A percentile compares a stretch with the other conserved stretches of the same genome.
phyloP scores from a whole-genome alignment of 2,329 filamentous ascomycete species.

The Sarocladium strictum region DNA sequence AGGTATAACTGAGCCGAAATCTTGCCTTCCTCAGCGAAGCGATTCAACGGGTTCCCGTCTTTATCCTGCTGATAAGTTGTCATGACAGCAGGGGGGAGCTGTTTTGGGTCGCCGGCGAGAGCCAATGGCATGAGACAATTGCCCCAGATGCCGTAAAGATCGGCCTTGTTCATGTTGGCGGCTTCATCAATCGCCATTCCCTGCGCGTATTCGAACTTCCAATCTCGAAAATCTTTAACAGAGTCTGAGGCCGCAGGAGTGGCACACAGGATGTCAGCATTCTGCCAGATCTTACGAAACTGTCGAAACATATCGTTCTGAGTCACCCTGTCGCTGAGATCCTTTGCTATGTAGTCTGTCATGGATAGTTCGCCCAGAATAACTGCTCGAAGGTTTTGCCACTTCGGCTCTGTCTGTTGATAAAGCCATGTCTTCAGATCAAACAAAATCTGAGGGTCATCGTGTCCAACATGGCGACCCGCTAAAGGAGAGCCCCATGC shows the following conservation, averaged over 20 bases:
- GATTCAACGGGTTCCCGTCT: conserved; percentile 8
- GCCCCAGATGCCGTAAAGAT: conserved; percentile 17
- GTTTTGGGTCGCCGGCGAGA: conserved; percentile 15
- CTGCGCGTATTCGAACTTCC: background rate
- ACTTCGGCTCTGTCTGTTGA: background rate
- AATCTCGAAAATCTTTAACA: background rate
- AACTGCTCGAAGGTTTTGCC: background rate
- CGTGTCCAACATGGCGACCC: background rate
- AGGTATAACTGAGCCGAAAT: conserved; percentile 10
- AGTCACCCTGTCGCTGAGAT: background rate
- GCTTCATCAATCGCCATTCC: conserved; percentile 18
- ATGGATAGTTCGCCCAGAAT: background rate
- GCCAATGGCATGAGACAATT: conserved; percentile 17
- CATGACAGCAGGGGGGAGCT: conserved; percentile 12
- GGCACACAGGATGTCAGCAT: background rate
- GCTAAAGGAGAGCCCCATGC: background rate
- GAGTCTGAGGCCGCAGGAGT: background rate
- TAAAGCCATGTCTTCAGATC: background rate
- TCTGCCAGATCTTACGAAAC: background rate
- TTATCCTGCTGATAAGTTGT: background rate
- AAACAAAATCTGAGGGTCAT: background rate
- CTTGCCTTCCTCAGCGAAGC: conserved; percentile 9
- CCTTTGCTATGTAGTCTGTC: background rate
- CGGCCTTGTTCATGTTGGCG: conserved; percentile 14
- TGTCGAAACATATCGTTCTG: too few relatives aligned